These are phyloP conservation scores for Lachancea quebecensis DNA, from an alignment of 805 yeast species.

Conservation along the genomic window DNA sequence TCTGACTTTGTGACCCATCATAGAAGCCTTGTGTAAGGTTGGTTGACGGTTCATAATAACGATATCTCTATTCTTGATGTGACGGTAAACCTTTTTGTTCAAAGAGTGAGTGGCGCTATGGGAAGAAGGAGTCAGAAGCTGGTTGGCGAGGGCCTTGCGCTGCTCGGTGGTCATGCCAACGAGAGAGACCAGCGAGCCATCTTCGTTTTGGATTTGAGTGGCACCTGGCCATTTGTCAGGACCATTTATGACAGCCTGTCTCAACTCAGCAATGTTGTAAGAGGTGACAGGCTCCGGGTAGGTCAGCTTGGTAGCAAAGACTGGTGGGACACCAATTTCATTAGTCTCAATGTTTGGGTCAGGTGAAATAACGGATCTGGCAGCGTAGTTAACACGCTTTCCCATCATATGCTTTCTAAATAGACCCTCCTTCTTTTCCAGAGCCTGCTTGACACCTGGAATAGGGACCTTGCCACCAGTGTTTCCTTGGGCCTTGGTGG, in stretches of 20 bases:
- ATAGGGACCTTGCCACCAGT: constrained; percentile 60
- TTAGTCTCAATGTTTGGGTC: constrained; percentile 97
- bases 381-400: constrained; percentile 97
- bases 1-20: constrained; percentile 99
- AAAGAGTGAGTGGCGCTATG: constrained; percentile 51
- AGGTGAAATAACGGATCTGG: constrained; percentile 97
- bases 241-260: constrained; percentile 95
- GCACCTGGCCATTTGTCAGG: constrained; percentile 99
- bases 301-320: constrained; percentile 89
- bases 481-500: constrained; percentile 76
- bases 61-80: constrained; percentile 88
- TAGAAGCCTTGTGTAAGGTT: constrained; percentile 96
- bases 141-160: constrained; percentile 91
- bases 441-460: constrained; percentile 96
- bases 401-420: constrained; percentile 99
- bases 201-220: constrained; percentile 89
- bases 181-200: constrained; percentile 75
- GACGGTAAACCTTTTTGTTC: constrained; percentile 91
- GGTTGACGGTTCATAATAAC: constrained; percentile 99
- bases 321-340: constrained; percentile 98
- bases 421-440: constrained; percentile 97
- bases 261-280: constrained; percentile 79
- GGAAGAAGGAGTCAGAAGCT: constrained; percentile 78
- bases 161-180: constrained; percentile 89
- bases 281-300: constrained; percentile 98